These are phyloP conservation scores for Wickerhamomyces bovis DNA, from an alignment of 805 yeast genomes.

Conservation along the genomic window DNA sequence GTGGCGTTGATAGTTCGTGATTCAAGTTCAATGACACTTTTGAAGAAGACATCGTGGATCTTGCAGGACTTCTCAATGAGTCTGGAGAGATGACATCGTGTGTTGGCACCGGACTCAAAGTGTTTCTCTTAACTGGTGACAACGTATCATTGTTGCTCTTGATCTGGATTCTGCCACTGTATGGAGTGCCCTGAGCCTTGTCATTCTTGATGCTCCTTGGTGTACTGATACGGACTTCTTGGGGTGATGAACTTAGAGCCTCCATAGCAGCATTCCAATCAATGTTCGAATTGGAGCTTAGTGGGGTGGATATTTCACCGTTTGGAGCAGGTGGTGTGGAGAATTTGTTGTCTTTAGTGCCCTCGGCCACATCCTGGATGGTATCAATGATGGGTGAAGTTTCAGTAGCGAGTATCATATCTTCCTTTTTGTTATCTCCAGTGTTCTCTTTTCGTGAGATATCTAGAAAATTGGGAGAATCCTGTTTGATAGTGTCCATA, in stretches of 20 bases:
- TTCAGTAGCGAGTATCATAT: not conserved
- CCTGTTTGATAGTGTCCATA: not conserved
- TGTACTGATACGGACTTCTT: conserved; percentile 1
- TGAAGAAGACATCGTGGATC: conserved; percentile 5
- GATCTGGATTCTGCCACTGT: conserved; percentile 12
- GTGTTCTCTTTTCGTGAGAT: not conserved
- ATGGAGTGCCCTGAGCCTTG: conserved; percentile 7
- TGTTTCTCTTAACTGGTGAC: conserved; percentile 7
- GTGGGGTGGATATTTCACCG: conserved; percentile 3
- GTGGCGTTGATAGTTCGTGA: conserved; percentile 1
- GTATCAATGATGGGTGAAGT: not conserved
- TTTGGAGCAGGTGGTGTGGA: not conserved
- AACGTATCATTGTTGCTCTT: not conserved
- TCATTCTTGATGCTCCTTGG: not conserved
- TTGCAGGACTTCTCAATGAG: conserved; percentile 1
- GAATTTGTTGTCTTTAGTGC: conserved; percentile 55
- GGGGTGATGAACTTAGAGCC: conserved; percentile 10
- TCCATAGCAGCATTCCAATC: conserved; percentile 22
- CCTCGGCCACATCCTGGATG: conserved; percentile 52
- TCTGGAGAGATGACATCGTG: not conserved
- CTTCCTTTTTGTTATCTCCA: not conserved
- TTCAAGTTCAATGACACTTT: not conserved
- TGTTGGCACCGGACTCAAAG: not conserved
- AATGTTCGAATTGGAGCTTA: conserved; percentile 9
- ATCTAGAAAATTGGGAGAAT: not conserved